Evolutionary conservation across 306 rosid species (phyloP), one percentile per base, ranked within the genome.

Genomic region (Trichosanthes truncata): DNA sequence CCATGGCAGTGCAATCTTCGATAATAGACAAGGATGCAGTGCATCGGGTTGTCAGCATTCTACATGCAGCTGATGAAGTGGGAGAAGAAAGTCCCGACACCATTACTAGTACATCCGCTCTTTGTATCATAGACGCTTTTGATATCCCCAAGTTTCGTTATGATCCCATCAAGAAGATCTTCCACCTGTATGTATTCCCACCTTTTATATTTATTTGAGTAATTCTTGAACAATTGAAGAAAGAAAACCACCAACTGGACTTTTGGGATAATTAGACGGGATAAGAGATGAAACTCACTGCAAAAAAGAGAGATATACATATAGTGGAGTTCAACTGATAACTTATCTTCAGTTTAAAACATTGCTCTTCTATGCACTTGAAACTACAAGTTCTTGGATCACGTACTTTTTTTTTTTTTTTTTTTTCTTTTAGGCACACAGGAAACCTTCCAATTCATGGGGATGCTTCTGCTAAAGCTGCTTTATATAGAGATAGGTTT

Each of bases 401-500:
- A 20, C 4, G 1, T 46, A 69, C 62, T 18, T n/a, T n/a, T n/a
- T n/a, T 67, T 82, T 79, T 36, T 68, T 82, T 83, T 48, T 43
- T 56, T 79, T 82, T 26, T 79, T 73, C 82, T 82, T 62, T 40
- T 81, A 95, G 99, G 87, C 83, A 86, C 57, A 78, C 90, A 3
- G 91, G 86, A 55, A 85, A 79, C 77, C 85, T 89, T 80, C 88
- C 94, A 36, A 82, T 89, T 73, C 96, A 91, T 43, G 97, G 98
- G 8, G 97, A 95, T 3, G 93, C 97, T 57, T 82, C 93, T 31
- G 89, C 97, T 1, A 93, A 93, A 83, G 81, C 90, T 3, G 82
- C 90, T 55, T 78, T 95, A 51, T 91, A 95, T 79, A 84, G 88
- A 89, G 93, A 95, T 79, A 89, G 96, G 82, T 89, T 89, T 91